A percentile compares a stretch with the other conserved stretches of the same genome.
Evolutionary conservation across 2,329 filamentous ascomycete genomes (phyloP).

Genomic region (Byssothecium circinans): DNA sequence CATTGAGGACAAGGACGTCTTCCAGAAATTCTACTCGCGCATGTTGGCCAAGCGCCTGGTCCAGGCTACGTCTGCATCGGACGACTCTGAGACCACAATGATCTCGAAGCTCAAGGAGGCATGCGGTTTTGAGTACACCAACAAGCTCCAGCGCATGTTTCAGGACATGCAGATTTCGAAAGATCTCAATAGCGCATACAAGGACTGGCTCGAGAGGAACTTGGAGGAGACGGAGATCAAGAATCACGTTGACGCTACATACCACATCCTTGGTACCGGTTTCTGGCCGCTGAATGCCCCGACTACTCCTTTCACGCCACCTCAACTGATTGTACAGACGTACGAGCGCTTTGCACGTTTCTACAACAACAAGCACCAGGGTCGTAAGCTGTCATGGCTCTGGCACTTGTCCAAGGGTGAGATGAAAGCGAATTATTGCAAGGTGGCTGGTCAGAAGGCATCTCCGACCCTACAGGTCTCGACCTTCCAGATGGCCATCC

Average conservation of each 20-base stretch:
- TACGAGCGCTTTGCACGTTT: slow-evolving; percentile 88
- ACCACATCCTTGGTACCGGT: slow-evolving; percentile 90
- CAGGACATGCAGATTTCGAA: slow-evolving; percentile 99
- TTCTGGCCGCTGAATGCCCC: slow-evolving; percentile 95
- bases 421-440: slow-evolving; percentile 90
- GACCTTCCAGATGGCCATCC: slow-evolving; percentile 95
- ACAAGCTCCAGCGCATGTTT: slow-evolving; percentile 99
- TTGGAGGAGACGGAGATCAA: slow-evolving; percentile 67
- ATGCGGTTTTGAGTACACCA: slow-evolving; percentile 98
- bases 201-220: slow-evolving; percentile 70
- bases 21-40: slow-evolving; percentile 98
- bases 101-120: slow-evolving; percentile 99
- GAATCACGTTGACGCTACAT: slow-evolving; percentile 78
- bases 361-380: slow-evolving; percentile 95
- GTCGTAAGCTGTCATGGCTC: slow-evolving; percentile 94
- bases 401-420: slow-evolving; percentile 99
- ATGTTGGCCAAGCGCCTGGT: slow-evolving; percentile 95
- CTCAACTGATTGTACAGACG: slow-evolving; percentile 79
- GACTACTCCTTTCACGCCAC: slow-evolving; percentile 84
- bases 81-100: slow-evolving; percentile 98
- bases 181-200: slow-evolving; percentile 88
- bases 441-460: slow-evolving; percentile 65
- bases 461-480: slow-evolving; percentile 97
- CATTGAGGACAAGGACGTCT: slow-evolving; percentile 99
- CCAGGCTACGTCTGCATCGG: slow-evolving; percentile 91